Conservation (phyloP, 805 yeast species). For the Yarrowia sp. region DNA sequence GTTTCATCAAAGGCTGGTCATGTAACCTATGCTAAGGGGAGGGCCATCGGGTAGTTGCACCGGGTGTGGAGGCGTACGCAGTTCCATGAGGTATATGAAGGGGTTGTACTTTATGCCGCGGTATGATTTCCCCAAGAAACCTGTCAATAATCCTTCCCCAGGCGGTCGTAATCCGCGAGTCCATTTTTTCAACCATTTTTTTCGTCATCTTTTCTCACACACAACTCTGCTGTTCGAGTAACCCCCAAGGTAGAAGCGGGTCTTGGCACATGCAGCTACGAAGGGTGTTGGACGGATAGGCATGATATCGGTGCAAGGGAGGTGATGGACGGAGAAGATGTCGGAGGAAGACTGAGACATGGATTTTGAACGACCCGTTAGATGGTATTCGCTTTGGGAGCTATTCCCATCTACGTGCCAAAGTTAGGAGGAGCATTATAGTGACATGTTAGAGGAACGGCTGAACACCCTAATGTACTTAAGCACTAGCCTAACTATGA, state of each 20-base stretch:
- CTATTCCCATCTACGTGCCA: too few species aligned
- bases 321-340: background rate
- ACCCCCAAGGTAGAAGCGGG: slow-evolving; percentile 20
- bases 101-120: background rate
- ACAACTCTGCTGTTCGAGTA: background rate
- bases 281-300: background rate
- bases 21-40: background rate
- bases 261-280: slow-evolving; percentile 21
- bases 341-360: background rate
- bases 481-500: background rate
- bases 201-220: background rate
- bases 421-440: background rate
- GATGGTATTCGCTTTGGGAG: too few species aligned
- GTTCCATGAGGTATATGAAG: background rate
- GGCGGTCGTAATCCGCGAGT: background rate
- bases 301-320: background rate
- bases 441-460: slow-evolving; percentile 3
- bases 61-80: background rate
- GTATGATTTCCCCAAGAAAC: background rate
- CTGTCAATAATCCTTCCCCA: background rate
- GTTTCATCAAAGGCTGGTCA: slow-evolving; percentile 13
- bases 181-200: background rate
- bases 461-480: background rate
- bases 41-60: background rate
- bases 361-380: too few species aligned